These are phyloP conservation scores for Lachnellula suecica DNA, from an alignment of 2,329 filamentous ascomycete genomes.

Conservation along the genomic window DNA sequence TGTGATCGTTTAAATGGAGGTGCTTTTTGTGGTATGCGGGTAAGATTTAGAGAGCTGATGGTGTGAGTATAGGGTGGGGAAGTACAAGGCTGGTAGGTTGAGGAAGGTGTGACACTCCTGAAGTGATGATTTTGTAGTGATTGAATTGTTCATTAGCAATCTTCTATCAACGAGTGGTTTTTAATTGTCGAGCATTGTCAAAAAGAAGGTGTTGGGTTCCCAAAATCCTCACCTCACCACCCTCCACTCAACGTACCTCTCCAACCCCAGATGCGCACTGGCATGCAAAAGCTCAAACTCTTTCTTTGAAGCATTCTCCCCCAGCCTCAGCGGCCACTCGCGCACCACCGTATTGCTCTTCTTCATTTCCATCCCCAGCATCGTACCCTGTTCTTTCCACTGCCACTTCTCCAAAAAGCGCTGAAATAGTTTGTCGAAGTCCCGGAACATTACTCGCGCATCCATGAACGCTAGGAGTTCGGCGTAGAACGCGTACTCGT, in stretches of 20 bases:
- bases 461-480: not conserved
- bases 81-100: too few species aligned
- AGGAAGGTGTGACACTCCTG: too few species aligned
- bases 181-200: too few species aligned
- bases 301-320: not conserved
- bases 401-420: not conserved
- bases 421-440: not conserved
- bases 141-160: too few species aligned
- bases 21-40: too few species aligned
- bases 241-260: slow-evolving; percentile 5
- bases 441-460: not conserved
- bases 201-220: too few species aligned
- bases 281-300: not conserved
- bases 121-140: too few species aligned
- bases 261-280: not conserved
- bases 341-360: slow-evolving; percentile 6
- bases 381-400: not conserved
- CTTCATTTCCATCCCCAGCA: slow-evolving; percentile 6
- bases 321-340: slow-evolving; percentile 14
- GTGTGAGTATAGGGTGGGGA: too few species aligned
- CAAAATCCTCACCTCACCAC: not conserved
- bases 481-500: not conserved
- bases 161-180: too few species aligned
- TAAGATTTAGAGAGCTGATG: too few species aligned
- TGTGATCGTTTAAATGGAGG: too few species aligned